A percentile compares a stretch with the other conserved stretches of the same genome.
phyloP scores from a whole-genome alignment of 768 basidiomycete species.

The Lyophyllum decastes region DNA sequence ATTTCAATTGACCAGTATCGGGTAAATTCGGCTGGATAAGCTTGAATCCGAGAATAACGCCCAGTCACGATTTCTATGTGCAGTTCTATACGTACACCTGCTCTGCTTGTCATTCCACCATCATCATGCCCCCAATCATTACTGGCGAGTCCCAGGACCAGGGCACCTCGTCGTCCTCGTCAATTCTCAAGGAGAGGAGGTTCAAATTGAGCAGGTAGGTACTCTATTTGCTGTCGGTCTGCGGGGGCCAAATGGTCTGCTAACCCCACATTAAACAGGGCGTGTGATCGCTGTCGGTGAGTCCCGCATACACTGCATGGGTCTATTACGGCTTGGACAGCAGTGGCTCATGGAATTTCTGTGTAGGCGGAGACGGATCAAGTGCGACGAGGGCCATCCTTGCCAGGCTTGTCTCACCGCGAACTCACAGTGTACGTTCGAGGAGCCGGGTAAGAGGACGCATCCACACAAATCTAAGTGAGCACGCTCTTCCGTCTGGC shows the following conservation, averaged over 20 bases:
- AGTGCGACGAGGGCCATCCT: slow-evolving; percentile 88
- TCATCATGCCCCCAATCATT: slow-evolving; percentile 51
- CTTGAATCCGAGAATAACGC: slow-evolving; percentile 13
- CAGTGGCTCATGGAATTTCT: slow-evolving; percentile 3
- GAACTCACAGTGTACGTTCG: slow-evolving; percentile 81
- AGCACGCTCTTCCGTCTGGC: slow-evolving; percentile 25
- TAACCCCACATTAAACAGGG: slow-evolving; percentile 44
- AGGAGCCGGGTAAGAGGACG: slow-evolving; percentile 83
- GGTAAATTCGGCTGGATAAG: slow-evolving; percentile 36
- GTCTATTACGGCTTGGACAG: neutral
- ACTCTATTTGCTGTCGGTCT: neutral
- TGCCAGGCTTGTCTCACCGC: slow-evolving; percentile 88
- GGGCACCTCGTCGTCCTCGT: slow-evolving; percentile 36
- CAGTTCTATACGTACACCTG: slow-evolving; percentile 21
- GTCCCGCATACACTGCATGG: slow-evolving; percentile 22
- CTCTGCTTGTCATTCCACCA: slow-evolving; percentile 26
- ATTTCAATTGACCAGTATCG: slow-evolving; percentile 22
- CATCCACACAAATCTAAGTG: slow-evolving; percentile 90
- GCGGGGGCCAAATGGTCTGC: neutral
- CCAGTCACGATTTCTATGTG: slow-evolving; percentile 11
- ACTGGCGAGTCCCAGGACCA: slow-evolving; percentile 47
- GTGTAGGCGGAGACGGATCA: slow-evolving; percentile 75
- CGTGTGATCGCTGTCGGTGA: slow-evolving; percentile 91
- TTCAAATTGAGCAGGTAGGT: slow-evolving; percentile 84
- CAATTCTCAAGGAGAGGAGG: slow-evolving; percentile 74